Conservation (phyloP, 495 filamentous ascomycete species). For the Corynascus novoguineensis region DNA sequence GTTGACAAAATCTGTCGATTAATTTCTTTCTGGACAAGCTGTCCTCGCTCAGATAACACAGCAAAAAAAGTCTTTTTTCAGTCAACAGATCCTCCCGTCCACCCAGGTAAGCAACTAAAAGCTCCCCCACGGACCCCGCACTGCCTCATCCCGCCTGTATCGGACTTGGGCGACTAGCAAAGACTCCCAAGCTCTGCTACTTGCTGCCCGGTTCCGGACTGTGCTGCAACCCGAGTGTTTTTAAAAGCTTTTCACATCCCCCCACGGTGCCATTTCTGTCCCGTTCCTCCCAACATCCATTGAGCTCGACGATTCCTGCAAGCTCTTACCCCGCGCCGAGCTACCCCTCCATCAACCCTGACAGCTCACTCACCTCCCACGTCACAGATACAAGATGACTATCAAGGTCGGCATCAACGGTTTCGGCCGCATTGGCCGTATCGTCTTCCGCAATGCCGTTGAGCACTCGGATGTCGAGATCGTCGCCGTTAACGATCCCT, state of each 20-base stretch:
- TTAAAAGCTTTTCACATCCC: conserved; percentile 27
- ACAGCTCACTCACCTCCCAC: conserved; percentile 7
- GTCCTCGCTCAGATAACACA: conserved; percentile 4
- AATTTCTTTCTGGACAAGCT: background rate
- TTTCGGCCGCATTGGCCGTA: conserved; percentile 98
- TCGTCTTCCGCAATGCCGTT: conserved; percentile 72
- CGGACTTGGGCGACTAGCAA: conserved; percentile 21
- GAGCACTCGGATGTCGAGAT: conserved; percentile 80
- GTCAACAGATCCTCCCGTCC: conserved; percentile 3
- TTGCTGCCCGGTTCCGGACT: conserved; percentile 17
- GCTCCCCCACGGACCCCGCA: conserved; percentile 27
- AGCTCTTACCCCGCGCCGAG: conserved; percentile 5
- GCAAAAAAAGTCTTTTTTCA: background rate
- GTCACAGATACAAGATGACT: conserved; percentile 37
- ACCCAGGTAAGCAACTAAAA: conserved; percentile 19
- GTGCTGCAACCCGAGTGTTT: conserved; percentile 5
- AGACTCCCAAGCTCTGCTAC: conserved; percentile 2
- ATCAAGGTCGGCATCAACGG: conserved; percentile 94
- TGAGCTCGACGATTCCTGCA: conserved; percentile 11
- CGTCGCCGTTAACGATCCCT: conserved; percentile 97
- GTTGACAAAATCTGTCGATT: conserved; percentile 4
- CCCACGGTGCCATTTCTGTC: conserved; percentile 14
- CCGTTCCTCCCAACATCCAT: conserved; percentile 16
- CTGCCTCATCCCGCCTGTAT: conserved; percentile 27
- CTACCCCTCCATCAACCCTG: conserved; percentile 1